Evolutionary conservation across 805 yeast genomes (phyloP).

Genomic region (Candida berthetii): DNA sequence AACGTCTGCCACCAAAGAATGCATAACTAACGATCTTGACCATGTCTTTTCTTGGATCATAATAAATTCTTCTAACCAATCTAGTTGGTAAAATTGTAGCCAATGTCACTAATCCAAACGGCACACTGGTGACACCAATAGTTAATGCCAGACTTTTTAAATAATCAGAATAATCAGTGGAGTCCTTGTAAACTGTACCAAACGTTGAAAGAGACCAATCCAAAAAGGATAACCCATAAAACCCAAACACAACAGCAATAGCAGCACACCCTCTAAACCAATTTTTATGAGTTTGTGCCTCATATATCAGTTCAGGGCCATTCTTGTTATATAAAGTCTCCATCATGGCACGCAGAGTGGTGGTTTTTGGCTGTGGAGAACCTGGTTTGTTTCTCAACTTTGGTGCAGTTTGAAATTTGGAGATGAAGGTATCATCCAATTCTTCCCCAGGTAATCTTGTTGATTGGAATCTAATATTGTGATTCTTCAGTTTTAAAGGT

Average conservation of each 20-base stretch:
- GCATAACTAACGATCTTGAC: constrained; percentile 34
- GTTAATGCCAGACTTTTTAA: constrained; percentile 31
- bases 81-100: constrained; percentile 59
- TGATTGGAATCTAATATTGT: constrained; percentile 1
- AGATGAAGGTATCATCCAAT: constrained; percentile 41
- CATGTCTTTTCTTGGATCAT: constrained; percentile 39
- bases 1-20: constrained; percentile 33
- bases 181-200: constrained; percentile 44
- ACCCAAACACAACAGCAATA: constrained; percentile 58
- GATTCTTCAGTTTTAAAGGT: neutral
- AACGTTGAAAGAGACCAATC: constrained; percentile 53
- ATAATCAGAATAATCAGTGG: constrained; percentile 32
- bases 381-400: constrained; percentile 45
- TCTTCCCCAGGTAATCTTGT: constrained; percentile 44
- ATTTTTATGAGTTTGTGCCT: constrained; percentile 76
- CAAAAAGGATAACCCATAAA: constrained; percentile 58
- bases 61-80: constrained; percentile 71
- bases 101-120: constrained; percentile 18
- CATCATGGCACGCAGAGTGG: constrained; percentile 55
- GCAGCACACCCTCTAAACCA: constrained; percentile 68
- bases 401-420: constrained; percentile 64
- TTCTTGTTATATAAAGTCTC: constrained; percentile 45
- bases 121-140: constrained; percentile 34
- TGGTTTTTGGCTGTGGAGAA: constrained; percentile 64
- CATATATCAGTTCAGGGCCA: constrained; percentile 71